phyloP scores from a whole-genome alignment of 2,329 filamentous ascomycete species.

The Paramyrothecium sp. region DNA sequence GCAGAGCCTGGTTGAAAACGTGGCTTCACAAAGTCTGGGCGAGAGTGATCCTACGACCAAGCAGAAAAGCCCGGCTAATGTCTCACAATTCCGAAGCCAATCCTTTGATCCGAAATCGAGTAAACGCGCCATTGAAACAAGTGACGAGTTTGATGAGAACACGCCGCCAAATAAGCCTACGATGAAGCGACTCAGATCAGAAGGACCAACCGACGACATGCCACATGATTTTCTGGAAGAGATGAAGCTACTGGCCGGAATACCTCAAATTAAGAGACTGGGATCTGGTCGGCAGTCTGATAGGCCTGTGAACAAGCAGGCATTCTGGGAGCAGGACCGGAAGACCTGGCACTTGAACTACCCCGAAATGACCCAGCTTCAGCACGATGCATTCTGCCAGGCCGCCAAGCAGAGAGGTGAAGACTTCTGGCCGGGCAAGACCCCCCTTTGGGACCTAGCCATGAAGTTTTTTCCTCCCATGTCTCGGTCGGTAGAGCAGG shows the following conservation, averaged over 20 bases:
- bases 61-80: background rate
- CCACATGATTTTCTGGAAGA: slow-evolving; percentile 38
- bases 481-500: slow-evolving; percentile 11
- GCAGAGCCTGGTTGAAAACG: slow-evolving; percentile 50
- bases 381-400: slow-evolving; percentile 53
- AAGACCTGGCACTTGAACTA: slow-evolving; percentile 61
- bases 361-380: slow-evolving; percentile 61
- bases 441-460: slow-evolving; percentile 53
- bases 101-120: slow-evolving; percentile 44
- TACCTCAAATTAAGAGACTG: slow-evolving; percentile 48
- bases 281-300: slow-evolving; percentile 58
- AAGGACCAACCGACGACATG: slow-evolving; percentile 35
- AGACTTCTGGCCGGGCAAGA: slow-evolving; percentile 50
- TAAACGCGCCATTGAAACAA: slow-evolving; percentile 51
- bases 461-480: slow-evolving; percentile 58
- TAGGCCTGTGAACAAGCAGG: slow-evolving; percentile 51
- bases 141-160: slow-evolving; percentile 48
- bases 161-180: slow-evolving; percentile 39
- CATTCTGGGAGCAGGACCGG: slow-evolving; percentile 57
- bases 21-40: slow-evolving; percentile 55
- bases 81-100: slow-evolving; percentile 20
- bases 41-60: slow-evolving; percentile 35
- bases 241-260: slow-evolving; percentile 42
- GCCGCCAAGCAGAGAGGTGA: slow-evolving; percentile 51
- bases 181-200: slow-evolving; percentile 56